A percentile compares a stretch with the other conserved stretches of the same genome.
Conservation (phyloP, 2,329 filamentous ascomycete species). For the Kalmusia sp. region DNA sequence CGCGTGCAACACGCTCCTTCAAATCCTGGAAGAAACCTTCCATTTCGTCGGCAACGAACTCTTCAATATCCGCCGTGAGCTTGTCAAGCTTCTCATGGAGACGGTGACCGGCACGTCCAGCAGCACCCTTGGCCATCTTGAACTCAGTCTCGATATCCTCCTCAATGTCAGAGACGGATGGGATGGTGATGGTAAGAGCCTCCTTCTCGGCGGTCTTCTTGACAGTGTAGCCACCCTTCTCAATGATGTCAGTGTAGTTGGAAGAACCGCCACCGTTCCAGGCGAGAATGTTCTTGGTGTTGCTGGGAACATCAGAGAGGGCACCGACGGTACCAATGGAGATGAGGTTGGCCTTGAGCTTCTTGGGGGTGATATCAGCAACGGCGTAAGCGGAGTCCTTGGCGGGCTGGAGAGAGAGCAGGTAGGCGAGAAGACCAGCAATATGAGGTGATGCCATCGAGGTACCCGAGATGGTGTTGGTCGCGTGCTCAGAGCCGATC, state of each 20-base stretch:
- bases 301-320: slow-evolving; percentile 80
- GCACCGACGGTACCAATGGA: slow-evolving; percentile 79
- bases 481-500: slow-evolving; percentile 94
- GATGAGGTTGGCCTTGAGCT: slow-evolving; percentile 91
- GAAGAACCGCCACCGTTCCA: slow-evolving; percentile 97
- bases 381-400: slow-evolving; percentile 91
- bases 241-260: slow-evolving; percentile 87
- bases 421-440: slow-evolving; percentile 94
- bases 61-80: slow-evolving; percentile 53
- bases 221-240: slow-evolving; percentile 27
- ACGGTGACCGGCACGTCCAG: slow-evolving; percentile 50
- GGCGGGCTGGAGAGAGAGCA: slow-evolving; percentile 92
- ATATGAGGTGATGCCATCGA: slow-evolving; percentile 99
- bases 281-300: slow-evolving; percentile 93
- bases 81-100: slow-evolving; percentile 57
- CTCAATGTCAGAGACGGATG: slow-evolving; percentile 45
- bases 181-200: slow-evolving; percentile 42
- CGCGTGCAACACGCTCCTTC: slow-evolving; percentile 45
- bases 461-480: slow-evolving; percentile 99
- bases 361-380: slow-evolving; percentile 86
- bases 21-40: slow-evolving; percentile 63
- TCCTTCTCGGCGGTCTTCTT: slow-evolving; percentile 31
- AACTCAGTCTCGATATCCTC: slow-evolving; percentile 45
- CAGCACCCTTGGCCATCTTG: slow-evolving; percentile 43
- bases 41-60: slow-evolving; percentile 57